Evolutionary conservation across 768 basidiomycete genomes (phyloP).

Genomic region (Phlebiopsis gigantea): DNA sequence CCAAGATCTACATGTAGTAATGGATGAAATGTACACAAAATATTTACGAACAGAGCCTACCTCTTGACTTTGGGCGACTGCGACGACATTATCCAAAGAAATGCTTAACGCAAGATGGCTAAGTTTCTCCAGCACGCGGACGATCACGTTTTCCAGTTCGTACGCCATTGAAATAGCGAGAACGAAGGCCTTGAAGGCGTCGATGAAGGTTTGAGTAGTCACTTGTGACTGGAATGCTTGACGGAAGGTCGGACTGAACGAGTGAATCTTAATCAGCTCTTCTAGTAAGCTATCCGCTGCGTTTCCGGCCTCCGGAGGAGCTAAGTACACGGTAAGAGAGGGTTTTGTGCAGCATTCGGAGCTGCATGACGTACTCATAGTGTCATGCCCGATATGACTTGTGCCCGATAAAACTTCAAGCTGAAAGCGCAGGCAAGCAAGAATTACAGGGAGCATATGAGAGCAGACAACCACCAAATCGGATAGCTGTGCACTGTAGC

Average conservation of each 20-base stretch:
- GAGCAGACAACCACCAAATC: slow-evolving; percentile 46
- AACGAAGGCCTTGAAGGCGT: slow-evolving; percentile 56
- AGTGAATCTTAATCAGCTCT: slow-evolving; percentile 65
- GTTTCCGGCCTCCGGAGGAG: slow-evolving; percentile 19
- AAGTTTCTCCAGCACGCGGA: slow-evolving; percentile 64
- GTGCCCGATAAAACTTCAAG: slow-evolving; percentile 24
- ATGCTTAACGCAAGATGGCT: slow-evolving; percentile 65
- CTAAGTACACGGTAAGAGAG: neutral
- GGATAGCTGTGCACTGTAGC: slow-evolving; percentile 15
- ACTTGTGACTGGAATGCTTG: slow-evolving; percentile 70
- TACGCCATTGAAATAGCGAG: slow-evolving; percentile 32
- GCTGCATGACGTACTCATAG: slow-evolving; percentile 9
- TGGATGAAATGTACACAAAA: neutral
- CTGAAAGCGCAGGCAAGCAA: slow-evolving; percentile 62
- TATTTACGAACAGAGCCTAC: slow-evolving; percentile 30
- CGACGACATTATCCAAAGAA: slow-evolving; percentile 57
- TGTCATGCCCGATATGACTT: neutral
- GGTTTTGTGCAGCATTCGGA: neutral
- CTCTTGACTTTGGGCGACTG: slow-evolving; percentile 67
- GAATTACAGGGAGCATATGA: slow-evolving; percentile 65
- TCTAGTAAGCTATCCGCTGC: slow-evolving; percentile 59
- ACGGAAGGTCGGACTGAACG: slow-evolving; percentile 59
- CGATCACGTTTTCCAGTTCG: slow-evolving; percentile 37
- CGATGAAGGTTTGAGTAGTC: slow-evolving; percentile 61
- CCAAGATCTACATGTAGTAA: slow-evolving; percentile 42